Evolutionary conservation across 2,329 filamentous ascomycete species (phyloP).

Genomic region (Aspergillus sclerotialis): DNA sequence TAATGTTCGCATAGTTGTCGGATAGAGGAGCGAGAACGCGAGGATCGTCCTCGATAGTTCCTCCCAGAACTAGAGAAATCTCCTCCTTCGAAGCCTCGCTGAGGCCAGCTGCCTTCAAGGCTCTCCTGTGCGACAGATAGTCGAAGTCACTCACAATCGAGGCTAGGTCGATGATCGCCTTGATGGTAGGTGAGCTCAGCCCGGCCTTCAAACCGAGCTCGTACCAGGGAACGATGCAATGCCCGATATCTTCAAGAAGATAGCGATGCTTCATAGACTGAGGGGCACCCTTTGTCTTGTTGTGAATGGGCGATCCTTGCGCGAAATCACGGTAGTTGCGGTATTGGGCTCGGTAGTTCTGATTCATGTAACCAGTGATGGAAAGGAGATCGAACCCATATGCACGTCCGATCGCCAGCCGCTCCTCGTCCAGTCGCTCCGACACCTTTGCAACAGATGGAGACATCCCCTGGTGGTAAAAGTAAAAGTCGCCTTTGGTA

Average conservation of each 20-base stretch:
- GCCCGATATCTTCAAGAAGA: conserved; percentile 8
- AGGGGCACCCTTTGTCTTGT: conserved; percentile 12
- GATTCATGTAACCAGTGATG: conserved; percentile 12
- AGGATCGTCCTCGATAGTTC: conserved; percentile 5
- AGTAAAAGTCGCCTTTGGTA: conserved; percentile 12
- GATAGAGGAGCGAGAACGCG: neutral
- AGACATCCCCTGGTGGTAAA: conserved; percentile 13
- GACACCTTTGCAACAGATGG: conserved; percentile 10
- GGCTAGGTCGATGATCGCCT: conserved; percentile 11
- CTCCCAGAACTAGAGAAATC: conserved; percentile 8
- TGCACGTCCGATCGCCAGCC: conserved; percentile 10
- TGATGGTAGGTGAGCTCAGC: conserved; percentile 9
- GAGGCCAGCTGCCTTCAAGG: conserved; percentile 8
- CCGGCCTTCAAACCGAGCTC: conserved; percentile 10
- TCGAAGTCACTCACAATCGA: conserved; percentile 11
- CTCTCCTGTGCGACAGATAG: conserved; percentile 8
- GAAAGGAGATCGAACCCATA: conserved; percentile 10
- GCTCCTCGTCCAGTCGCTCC: conserved; percentile 10
- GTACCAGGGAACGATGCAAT: conserved; percentile 11
- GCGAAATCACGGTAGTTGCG: conserved; percentile 11
- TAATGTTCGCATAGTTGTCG: neutral
- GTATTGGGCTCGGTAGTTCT: conserved; percentile 11
- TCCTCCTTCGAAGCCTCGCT: conserved; percentile 9
- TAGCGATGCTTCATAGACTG: conserved; percentile 10
- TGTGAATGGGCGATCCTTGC: conserved; percentile 9